phyloP scores from a whole-genome alignment of 2,329 filamentous ascomycete species.

The Pseudocercospora musae region DNA sequence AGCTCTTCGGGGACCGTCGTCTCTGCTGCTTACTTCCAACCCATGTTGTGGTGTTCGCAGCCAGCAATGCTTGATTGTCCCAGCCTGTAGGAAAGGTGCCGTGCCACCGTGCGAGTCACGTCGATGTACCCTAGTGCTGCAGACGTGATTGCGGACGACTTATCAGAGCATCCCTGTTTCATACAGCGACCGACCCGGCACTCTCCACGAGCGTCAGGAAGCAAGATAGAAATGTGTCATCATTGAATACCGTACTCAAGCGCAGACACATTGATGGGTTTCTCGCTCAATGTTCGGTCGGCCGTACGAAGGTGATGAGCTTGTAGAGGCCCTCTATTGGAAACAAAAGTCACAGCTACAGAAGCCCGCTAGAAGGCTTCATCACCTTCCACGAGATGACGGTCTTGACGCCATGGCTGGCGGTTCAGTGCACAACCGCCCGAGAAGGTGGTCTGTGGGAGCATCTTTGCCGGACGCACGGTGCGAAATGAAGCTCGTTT shows the following conservation, averaged over 20 bases:
- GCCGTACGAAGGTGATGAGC: background rate
- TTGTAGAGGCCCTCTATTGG: conserved; percentile 7
- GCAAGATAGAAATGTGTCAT: background rate
- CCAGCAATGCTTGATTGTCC: conserved; percentile 6
- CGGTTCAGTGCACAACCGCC: conserved; percentile 3
- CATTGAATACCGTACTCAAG: background rate
- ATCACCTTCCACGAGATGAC: conserved; percentile 14
- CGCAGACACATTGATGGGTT: background rate
- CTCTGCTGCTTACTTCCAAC: background rate
- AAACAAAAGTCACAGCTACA: conserved; percentile 10
- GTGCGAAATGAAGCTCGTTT: conserved; percentile 4
- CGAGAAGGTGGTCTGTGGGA: conserved; percentile 6
- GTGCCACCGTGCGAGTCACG: conserved; percentile 15
- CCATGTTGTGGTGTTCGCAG: conserved; percentile 1
- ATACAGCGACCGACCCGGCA: background rate
- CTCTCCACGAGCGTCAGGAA: background rate
- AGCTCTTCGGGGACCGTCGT: conserved; percentile 6
- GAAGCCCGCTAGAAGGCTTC: conserved; percentile 17
- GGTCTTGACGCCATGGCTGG: conserved; percentile 15
- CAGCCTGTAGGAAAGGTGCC: background rate
- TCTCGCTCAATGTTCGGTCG: background rate
- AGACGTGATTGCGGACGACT: conserved; percentile 12
- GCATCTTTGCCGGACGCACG: conserved; percentile 7
- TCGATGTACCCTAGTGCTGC: conserved; percentile 9
- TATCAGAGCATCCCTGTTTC: conserved; percentile 14